Percentiles rank a stretch among this genome's conserved stretches.
phyloP scores from a whole-genome alignment of 495 filamentous ascomycete genomes.

The Talaromyces liani region DNA sequence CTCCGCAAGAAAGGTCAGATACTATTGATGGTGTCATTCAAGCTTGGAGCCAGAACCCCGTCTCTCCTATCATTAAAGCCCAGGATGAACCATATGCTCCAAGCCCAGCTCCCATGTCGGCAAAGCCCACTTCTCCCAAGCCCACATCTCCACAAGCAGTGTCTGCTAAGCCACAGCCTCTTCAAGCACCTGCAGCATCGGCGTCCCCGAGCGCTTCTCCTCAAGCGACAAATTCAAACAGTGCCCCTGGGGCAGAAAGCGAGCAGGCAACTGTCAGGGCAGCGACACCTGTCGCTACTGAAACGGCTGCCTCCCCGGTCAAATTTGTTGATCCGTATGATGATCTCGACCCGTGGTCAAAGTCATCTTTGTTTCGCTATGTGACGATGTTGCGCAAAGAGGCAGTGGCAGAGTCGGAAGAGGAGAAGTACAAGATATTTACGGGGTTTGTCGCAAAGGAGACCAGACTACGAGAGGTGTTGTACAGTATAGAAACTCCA shows the following conservation, averaged over 20 bases:
- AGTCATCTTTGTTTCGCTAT: slow-evolving; percentile 44
- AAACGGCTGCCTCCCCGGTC: slow-evolving; percentile 4
- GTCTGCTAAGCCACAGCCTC: not conserved
- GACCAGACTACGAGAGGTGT: slow-evolving; percentile 42
- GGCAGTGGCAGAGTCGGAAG: slow-evolving; percentile 39
- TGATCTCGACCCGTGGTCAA: slow-evolving; percentile 46
- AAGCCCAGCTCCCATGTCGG: slow-evolving; percentile 9
- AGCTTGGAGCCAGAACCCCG: slow-evolving; percentile 30
- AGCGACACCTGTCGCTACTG: not conserved
- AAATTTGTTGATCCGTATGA: slow-evolving; percentile 34
- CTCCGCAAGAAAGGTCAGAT: slow-evolving; percentile 21
- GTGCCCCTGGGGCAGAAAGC: not conserved
- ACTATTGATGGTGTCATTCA: slow-evolving; percentile 39
- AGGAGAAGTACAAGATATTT: slow-evolving; percentile 45
- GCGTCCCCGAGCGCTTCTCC: not conserved
- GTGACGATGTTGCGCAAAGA: slow-evolving; percentile 48
- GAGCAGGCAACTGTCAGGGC: not conserved
- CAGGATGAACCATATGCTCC: slow-evolving; percentile 6
- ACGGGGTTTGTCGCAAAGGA: slow-evolving; percentile 44
- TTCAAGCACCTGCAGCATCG: not conserved
- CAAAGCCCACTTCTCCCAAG: slow-evolving; percentile 1
- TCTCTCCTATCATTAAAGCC: slow-evolving; percentile 15
- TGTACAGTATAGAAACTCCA: slow-evolving; percentile 41
- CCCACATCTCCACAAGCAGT: not conserved
- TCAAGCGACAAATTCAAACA: not conserved